A percentile compares a stretch with the other conserved stretches of the same genome.
Evolutionary conservation across 495 filamentous ascomycete genomes (phyloP).

Genomic region (Penicillium cosmopolitanum): DNA sequence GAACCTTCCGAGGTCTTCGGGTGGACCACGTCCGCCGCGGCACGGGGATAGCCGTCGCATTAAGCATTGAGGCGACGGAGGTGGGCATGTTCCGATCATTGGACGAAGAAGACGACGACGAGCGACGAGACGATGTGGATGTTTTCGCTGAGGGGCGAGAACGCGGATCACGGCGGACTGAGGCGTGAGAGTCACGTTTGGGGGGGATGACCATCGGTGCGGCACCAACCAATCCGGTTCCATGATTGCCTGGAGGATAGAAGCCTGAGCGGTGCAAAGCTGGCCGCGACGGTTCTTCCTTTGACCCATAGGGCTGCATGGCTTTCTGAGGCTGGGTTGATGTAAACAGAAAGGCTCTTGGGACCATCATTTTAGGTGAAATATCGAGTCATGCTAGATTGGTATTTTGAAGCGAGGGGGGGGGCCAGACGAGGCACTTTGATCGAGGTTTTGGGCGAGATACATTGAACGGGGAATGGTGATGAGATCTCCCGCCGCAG

Average conservation of each 20-base stretch:
- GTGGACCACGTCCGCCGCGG: slow-evolving; percentile 39
- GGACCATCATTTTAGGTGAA: slow-evolving; percentile 49
- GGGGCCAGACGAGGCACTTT: slow-evolving; percentile 52
- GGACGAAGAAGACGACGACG: slow-evolving; percentile 39
- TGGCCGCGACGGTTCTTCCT: slow-evolving; percentile 12
- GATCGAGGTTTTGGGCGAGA: slow-evolving; percentile 51
- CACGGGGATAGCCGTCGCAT: slow-evolving; percentile 50
- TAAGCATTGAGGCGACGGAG: slow-evolving; percentile 46
- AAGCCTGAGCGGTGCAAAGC: slow-evolving; percentile 19
- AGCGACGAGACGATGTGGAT: slow-evolving; percentile 29
- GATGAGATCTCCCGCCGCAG: slow-evolving; percentile 20
- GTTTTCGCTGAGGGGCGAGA: slow-evolving; percentile 30
- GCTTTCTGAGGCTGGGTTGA: slow-evolving; percentile 34
- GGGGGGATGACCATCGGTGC: slow-evolving; percentile 50
- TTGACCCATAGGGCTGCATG: slow-evolving; percentile 23
- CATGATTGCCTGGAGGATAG: slow-evolving; percentile 20
- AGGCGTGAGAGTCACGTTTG: slow-evolving; percentile 35
- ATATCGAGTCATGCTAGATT: slow-evolving; percentile 19
- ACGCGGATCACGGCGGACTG: slow-evolving; percentile 26
- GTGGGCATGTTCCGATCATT: slow-evolving; percentile 39
- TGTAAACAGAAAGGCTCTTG: slow-evolving; percentile 46
- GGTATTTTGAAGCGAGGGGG: slow-evolving; percentile 14
- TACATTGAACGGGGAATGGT: slow-evolving; percentile 42
- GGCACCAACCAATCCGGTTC: slow-evolving; percentile 25
- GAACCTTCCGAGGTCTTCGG: slow-evolving; percentile 39